Evolutionary conservation across 2,329 filamentous ascomycete genomes (phyloP).

Genomic region (Paecilomyces sp.): DNA sequence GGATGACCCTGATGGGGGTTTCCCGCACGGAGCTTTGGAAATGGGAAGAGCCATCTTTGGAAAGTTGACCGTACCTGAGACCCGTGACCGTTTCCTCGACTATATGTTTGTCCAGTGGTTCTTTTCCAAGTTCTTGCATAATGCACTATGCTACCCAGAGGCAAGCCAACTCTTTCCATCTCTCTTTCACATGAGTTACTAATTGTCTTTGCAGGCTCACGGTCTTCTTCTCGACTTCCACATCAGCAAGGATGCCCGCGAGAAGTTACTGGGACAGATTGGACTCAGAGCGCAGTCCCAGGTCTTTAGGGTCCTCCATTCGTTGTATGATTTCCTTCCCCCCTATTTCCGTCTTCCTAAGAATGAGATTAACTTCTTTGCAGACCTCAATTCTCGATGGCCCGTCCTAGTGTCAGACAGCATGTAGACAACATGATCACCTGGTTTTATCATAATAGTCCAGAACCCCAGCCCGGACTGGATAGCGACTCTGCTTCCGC

Average conservation of each 20-base stretch:
- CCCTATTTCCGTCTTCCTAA: not conserved
- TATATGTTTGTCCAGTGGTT: constrained; percentile 90
- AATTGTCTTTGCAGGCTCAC: constrained; percentile 42
- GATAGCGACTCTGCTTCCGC: constrained; percentile 1
- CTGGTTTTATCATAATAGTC: constrained; percentile 13
- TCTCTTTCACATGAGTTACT: constrained; percentile 17
- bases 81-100: constrained; percentile 66
- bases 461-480: constrained; percentile 1
- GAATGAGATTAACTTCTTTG: constrained; percentile 40
- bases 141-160: constrained; percentile 83
- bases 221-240: constrained; percentile 77
- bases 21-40: constrained; percentile 77
- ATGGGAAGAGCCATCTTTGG: constrained; percentile 76
- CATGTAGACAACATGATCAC: constrained; percentile 33
- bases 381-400: constrained; percentile 30
- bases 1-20: constrained; percentile 78
- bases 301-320: constrained; percentile 66
- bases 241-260: constrained; percentile 82
- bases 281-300: constrained; percentile 72
- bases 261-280: constrained; percentile 66
- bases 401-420: constrained; percentile 24
- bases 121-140: constrained; percentile 78
- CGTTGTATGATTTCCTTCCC: constrained; percentile 52
- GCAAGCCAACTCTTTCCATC: constrained; percentile 38
- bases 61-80: constrained; percentile 63